These are phyloP conservation scores for Scheffersomyces titani DNA, from an alignment of 1,139 yeast genomes.

Conservation along the genomic window DNA sequence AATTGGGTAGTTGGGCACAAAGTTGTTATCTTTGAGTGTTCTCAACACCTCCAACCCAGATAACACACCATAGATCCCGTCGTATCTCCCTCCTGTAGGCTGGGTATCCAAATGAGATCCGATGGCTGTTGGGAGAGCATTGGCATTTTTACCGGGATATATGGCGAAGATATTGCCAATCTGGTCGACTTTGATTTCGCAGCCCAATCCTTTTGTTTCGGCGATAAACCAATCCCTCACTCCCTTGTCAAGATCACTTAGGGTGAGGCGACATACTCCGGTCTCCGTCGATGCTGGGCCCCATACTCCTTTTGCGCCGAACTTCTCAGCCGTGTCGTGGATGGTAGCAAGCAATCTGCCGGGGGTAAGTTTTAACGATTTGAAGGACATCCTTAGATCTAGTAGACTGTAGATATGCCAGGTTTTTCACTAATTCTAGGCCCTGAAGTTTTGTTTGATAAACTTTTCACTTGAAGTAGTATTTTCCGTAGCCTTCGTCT, in stretches of 20 bases:
- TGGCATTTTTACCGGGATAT: conserved; percentile 54
- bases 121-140: conserved; percentile 58
- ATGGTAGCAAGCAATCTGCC: conserved; percentile 56
- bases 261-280: conserved; percentile 63
- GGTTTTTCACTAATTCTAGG: too few species aligned
- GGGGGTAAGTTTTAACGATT: conserved; percentile 4
- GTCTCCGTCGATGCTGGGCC: conserved; percentile 57
- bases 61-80: conserved; percentile 70
- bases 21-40: conserved; percentile 60
- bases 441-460: too few species aligned
- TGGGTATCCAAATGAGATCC: conserved; percentile 79
- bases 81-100: conserved; percentile 79
- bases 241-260: conserved; percentile 59
- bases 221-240: conserved; percentile 70
- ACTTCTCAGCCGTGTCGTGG: conserved; percentile 56
- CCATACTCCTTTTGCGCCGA: conserved; percentile 68
- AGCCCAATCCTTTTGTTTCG: conserved; percentile 56
- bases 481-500: neutral
- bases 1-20: conserved; percentile 62
- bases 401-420: neutral
- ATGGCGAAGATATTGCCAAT: conserved; percentile 69
- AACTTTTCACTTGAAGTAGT: too few species aligned
- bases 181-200: conserved; percentile 58
- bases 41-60: conserved; percentile 67
- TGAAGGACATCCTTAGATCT: neutral